phyloP scores from a whole-genome alignment of 208 protist genomes.

The Crithidia expoeki region DNA sequence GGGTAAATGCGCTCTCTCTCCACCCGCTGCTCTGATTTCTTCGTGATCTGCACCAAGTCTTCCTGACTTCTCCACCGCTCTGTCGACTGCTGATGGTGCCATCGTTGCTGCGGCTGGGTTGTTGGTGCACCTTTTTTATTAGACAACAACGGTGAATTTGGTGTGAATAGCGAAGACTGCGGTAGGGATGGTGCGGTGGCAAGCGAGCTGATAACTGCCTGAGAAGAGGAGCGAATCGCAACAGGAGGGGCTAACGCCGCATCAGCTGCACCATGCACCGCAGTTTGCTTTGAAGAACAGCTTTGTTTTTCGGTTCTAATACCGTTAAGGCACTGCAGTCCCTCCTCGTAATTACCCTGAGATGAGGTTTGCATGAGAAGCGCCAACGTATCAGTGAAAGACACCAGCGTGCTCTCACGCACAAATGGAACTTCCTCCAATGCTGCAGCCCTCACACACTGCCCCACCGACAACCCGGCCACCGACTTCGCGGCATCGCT shows the following conservation, averaged over 20 bases:
- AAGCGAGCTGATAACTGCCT: neutral
- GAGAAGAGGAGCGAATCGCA: neutral
- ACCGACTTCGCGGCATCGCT: slow-evolving; percentile 16
- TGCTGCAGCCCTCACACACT: slow-evolving; percentile 6
- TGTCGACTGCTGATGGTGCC: neutral
- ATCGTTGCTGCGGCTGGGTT: neutral
- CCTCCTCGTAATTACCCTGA: neutral
- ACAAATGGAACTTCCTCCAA: slow-evolving; percentile 11
- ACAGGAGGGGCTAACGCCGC: neutral
- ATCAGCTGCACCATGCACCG: no score
- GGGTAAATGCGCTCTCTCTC: neutral
- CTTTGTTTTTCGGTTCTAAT: no score
- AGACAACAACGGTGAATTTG: neutral
- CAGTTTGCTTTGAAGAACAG: neutral
- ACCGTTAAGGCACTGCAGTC: no score
- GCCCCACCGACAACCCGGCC: slow-evolving; percentile 11
- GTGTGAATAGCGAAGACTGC: neutral
- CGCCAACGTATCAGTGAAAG: neutral
- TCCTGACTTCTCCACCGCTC: no score
- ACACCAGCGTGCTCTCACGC: neutral
- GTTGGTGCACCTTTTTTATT: neutral
- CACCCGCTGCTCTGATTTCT: no score
- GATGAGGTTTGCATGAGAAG: neutral
- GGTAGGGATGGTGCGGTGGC: neutral
- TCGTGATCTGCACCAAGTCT: no score